These are phyloP conservation scores for Magnaporthiopsis poae DNA, from an alignment of 2,329 filamentous ascomycete genomes.

Conservation along the genomic window DNA sequence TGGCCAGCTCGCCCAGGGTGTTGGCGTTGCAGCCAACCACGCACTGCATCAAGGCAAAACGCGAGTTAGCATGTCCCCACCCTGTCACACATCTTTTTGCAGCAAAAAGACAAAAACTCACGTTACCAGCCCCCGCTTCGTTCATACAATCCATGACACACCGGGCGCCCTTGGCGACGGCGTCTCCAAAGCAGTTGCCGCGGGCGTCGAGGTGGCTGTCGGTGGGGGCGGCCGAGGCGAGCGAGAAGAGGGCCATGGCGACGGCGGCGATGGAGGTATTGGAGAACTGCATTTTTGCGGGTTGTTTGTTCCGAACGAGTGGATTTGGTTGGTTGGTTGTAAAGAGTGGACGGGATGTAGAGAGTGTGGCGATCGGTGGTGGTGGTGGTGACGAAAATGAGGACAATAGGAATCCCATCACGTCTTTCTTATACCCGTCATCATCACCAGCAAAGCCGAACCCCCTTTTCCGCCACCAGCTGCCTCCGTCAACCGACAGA, in stretches of 20 bases:
- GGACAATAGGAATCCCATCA: not conserved
- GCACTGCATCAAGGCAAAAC: not conserved
- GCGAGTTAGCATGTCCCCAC: not conserved
- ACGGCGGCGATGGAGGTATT: constrained; percentile 3
- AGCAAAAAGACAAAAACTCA: not conserved
- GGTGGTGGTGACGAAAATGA: too few species aligned
- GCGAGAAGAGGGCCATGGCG: constrained; percentile 2
- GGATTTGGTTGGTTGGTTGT: not conserved
- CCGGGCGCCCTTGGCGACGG: not conserved
- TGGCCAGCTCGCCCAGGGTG: not conserved
- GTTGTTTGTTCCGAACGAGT: not conserved
- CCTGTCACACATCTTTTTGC: not conserved
- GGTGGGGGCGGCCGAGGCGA: constrained; percentile 1
- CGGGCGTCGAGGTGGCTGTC: not conserved
- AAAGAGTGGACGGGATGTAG: not conserved
- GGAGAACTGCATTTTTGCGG: constrained; percentile 1
- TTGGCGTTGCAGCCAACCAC: not conserved
- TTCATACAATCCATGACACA: not conserved
- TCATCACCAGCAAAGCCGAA: not conserved
- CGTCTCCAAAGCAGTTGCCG: constrained; percentile 1
- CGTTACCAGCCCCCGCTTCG: not conserved
- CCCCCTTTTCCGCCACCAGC: too few species aligned
- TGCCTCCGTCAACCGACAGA: too few species aligned
- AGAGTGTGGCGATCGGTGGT: not conserved
- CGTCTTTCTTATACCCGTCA: not conserved